Base-by-base conservation (phyloP, 192 early-diverging fungal genomes). In the Coemansia sp. region DNA sequence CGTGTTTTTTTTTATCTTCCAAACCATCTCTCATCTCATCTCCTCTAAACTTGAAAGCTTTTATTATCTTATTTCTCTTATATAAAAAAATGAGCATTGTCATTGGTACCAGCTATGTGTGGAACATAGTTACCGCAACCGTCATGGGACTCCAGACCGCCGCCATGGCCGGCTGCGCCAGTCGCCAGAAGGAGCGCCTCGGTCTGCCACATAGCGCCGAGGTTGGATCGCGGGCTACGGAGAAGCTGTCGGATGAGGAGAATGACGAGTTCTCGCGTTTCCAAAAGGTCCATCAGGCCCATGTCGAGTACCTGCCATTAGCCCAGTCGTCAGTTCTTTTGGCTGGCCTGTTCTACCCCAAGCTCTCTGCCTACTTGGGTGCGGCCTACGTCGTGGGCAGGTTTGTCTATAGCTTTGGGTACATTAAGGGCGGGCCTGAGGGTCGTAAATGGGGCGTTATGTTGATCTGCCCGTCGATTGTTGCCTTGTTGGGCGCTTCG, bases 81-180 rank as follows among this genome's bases (percentile, higher is more conserved):
- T 19, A 61, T 41, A 31, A 33, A 72, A 69, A 16, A 27, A 81
- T 81, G 79, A 76, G 74, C 62, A 76, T 81, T 29, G 79, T 81
- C 44, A 81, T 81, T 19, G 79, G 79, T 16, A 81, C 79, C 68
- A 73, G 70, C 71, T 81, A 81, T 62, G 79, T 81, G 21, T 81
- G 79, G 79, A 81, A 81, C 68, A 76, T 81, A 39, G 74, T 81
- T 16, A 57, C 79, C 11, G 79, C 79, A 4, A 77, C 79, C 3
- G 79, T 75, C 51, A 76, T 82, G 79, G 74, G 74, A 2, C 66
- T 82, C 41, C 79, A 82, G 40, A 64, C 79, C 5, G 79, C 74
- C 0, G 70, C 73, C 34, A 77, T 82, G 37, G 64, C 74, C 0
- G 70, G 79, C 2, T 82, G 79, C 39, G 79, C 79, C 8, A 74